Evolutionary conservation across 805 yeast genomes (phyloP), one percentile per base, ranked within the genome.

Genomic region (Schizosaccharomyces octosporus): DNA sequence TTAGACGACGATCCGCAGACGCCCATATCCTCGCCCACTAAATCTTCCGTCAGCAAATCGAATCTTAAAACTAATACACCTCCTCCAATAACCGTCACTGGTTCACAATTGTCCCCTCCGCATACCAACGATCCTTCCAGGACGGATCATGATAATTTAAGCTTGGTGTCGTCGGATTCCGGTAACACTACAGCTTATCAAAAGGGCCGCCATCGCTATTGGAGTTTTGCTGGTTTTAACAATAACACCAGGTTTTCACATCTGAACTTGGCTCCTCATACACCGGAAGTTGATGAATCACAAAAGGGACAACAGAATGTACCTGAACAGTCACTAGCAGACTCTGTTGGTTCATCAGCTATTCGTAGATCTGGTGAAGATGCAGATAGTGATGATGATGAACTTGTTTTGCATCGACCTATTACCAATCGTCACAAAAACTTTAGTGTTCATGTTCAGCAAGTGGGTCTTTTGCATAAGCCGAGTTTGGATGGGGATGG

Each of bases 211-310:
- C 57, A 51, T 5, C 57, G 57, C 19, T 57, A 57, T 41, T 57
- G 60, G 60, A 39, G 48, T 17, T 57, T 57, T 57, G 43, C 48
- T 7, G 60, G 60, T 9, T 57, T 57, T 31, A 51, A 29, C 36
- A 29, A 51, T 51, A 51, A 29, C 5, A 29, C 57, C 31, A 21
- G 57, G 36, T 51, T 51, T 24, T 21, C 57, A 51, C 36, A 51
- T 51, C 32, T 51, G 4, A 51, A 51, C n/a, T 21, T 24, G 31
- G 31, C 57, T 17, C 5, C 36, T 51, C 31, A 5, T 6, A 13
- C 27, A 13, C 51, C 51, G 51, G 51, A 45, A 6, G 24, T 17
- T 17, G 11, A 13, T 5, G 15, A 9, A 36, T 36, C 41, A 36
- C 41, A 13, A 36, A 36, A 7, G 9, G 11, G 3, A 36, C 41